A percentile compares a stretch with the other conserved stretches of the same genome.
Evolutionary conservation across 2,329 filamentous ascomycete species (phyloP).

Genomic region (Ceratocystis colombiana): DNA sequence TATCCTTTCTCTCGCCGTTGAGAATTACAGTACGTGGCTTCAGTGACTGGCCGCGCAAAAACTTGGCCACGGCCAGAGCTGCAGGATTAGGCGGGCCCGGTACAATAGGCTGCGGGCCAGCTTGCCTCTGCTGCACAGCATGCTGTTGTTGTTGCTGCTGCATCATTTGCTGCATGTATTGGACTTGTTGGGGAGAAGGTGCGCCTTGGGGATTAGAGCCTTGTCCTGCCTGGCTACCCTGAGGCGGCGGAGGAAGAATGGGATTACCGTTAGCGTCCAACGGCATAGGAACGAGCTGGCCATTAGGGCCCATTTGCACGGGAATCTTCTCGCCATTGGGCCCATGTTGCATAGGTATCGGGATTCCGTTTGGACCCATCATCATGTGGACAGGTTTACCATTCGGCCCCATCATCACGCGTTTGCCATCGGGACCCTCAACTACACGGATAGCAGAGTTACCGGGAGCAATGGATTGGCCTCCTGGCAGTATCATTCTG

Average conservation of each 20-base stretch:
- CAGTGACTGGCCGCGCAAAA: conserved; percentile 70
- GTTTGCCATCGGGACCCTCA: conserved; percentile 21
- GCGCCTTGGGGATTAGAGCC: background rate
- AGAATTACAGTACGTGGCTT: conserved; percentile 87
- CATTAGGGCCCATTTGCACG: conserved; percentile 16
- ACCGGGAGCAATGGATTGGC: no score
- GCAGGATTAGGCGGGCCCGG: conserved; percentile 79
- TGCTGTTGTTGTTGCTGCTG: conserved; percentile 28
- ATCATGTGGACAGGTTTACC: conserved; percentile 14
- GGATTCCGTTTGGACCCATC: conserved; percentile 15
- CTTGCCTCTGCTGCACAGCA: conserved; percentile 33
- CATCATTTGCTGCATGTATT: conserved; percentile 15
- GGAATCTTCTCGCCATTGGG: conserved; percentile 11
- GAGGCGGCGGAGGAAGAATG: conserved; percentile 13
- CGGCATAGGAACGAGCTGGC: conserved; percentile 12
- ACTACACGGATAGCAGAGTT: background rate
- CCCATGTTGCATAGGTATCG: conserved; percentile 7
- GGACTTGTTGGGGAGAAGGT: conserved; percentile 12
- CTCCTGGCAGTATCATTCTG: background rate
- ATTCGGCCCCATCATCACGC: conserved; percentile 10
- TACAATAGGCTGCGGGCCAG: conserved; percentile 52
- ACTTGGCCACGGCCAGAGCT: conserved; percentile 80
- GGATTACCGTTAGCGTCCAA: background rate
- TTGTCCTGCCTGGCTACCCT: conserved; percentile 12
- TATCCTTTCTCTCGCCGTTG: conserved; percentile 92